Base-by-base conservation (phyloP, 176 grass and related monocot species). In the Elaeis guineensis region DNA sequence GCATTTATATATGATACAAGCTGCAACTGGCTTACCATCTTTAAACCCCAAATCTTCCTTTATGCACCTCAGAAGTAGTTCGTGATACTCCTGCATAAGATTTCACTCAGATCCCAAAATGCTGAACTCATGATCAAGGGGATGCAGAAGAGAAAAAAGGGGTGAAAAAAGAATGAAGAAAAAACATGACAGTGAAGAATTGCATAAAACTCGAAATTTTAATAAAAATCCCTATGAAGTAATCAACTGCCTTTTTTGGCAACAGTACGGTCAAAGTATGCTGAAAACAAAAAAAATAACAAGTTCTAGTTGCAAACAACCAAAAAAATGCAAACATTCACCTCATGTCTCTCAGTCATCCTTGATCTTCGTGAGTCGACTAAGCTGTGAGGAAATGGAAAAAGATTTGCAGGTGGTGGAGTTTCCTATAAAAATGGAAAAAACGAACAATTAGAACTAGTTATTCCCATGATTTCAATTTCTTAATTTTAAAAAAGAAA, bases 41-140 rank as follows among this genome's bases (percentile, higher is more conserved):
- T 87, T 86, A 67, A 92, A 98, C 28, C 87, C 93, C 72, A 98
- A 80, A 59, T 89, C 89, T 72, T 98, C 84, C 69, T 81, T 79
- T 65, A 98, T 86, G 66, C 93, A 98, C 70, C 49, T 89, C 64
- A 73, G 64, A 52, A 98, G 78, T 73, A 92, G 63, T 80, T 98
- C 93, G 59, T 92, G 76, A 75, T 98, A 84, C 86, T 91, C 76
- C 93, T 92, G 63, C 76, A 88, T 54, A 28, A 82, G 35, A 39
- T 39, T 39, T 39, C 35, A 39, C 35, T 39, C 35, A 39, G 35
- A 39, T 39, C 35, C 35, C 35, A 39, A 39, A 39, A 39, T 9
- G 35, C 35, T 39, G 8, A 39, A 39, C 35, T 39, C 35, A 39
- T 39, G 35, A 11, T 1, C 35, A 39, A 30, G 35, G 35, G 35